Percentiles rank a stretch among this genome's conserved stretches.
phyloP scores from a whole-genome alignment of 2,329 filamentous ascomycete genomes.

The Coniochaeta sp. region DNA sequence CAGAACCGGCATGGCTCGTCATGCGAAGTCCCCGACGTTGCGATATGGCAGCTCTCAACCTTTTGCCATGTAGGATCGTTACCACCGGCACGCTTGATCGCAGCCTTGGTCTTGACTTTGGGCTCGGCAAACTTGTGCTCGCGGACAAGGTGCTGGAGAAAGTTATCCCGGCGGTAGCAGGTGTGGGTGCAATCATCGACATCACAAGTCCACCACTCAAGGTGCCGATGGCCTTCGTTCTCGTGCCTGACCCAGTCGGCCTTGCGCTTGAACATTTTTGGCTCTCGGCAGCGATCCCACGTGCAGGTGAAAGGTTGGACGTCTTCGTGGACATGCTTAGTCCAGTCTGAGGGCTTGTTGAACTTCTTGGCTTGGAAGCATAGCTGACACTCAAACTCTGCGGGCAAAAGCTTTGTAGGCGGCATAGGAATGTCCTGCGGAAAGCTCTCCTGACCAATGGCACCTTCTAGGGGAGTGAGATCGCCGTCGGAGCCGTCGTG shows the following conservation, averaged over 20 bases:
- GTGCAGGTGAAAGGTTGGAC: constrained; percentile 91
- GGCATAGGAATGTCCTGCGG: constrained; percentile 76
- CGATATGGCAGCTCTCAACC: constrained; percentile 69
- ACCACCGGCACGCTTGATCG: constrained; percentile 50
- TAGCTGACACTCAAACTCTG: constrained; percentile 82
- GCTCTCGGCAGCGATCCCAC: constrained; percentile 72
- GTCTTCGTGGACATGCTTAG: constrained; percentile 91
- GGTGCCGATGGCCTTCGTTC: constrained; percentile 80
- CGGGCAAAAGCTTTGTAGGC: constrained; percentile 67
- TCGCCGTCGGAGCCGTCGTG: constrained; percentile 57
- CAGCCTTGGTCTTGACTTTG: constrained; percentile 66
- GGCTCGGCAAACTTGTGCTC: constrained; percentile 85
- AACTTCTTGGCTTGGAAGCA: constrained; percentile 83
- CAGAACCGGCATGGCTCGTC: constrained; percentile 86
- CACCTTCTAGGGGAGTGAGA: constrained; percentile 59
- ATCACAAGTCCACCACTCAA: constrained; percentile 87
- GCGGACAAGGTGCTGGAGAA: constrained; percentile 83
- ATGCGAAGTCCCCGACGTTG: constrained; percentile 57
- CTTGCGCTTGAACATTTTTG: constrained; percentile 91
- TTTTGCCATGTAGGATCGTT: constrained; percentile 65
- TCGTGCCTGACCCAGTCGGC: constrained; percentile 95
- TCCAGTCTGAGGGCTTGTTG: constrained; percentile 91
- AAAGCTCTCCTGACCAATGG: constrained; percentile 66
- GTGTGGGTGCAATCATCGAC: constrained; percentile 72
- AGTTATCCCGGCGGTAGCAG: constrained; percentile 87